These are phyloP conservation scores for Coprinopsis strossmayeri DNA, from an alignment of 768 basidiomycete species.

Conservation along the genomic window DNA sequence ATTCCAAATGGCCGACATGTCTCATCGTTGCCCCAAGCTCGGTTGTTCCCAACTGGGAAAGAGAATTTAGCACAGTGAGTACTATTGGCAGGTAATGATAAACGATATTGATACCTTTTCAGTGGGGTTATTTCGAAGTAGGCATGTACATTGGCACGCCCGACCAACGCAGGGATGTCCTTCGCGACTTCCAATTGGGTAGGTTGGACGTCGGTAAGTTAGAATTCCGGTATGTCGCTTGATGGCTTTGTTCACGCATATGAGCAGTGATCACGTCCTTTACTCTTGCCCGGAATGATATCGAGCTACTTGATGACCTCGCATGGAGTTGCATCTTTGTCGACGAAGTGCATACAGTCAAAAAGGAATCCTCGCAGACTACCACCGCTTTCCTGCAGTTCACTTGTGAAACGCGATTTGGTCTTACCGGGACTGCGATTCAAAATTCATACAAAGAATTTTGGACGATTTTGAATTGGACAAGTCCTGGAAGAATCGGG, in stretches of 20 bases:
- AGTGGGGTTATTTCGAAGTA: conserved; percentile 97
- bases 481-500: conserved; percentile 76
- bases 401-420: conserved; percentile 63
- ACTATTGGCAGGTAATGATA: neutral
- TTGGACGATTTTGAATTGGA: conserved; percentile 91
- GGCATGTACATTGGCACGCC: conserved; percentile 56
- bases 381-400: conserved; percentile 70
- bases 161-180: conserved; percentile 46
- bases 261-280: conserved; percentile 72
- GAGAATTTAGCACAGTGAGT: conserved; percentile 77
- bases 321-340: conserved; percentile 71
- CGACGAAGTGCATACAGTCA: conserved; percentile 89
- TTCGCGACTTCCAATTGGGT: conserved; percentile 74
- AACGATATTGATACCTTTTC: conserved; percentile 1
- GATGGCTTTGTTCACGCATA: neutral
- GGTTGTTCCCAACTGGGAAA: conserved; percentile 82
- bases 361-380: conserved; percentile 65
- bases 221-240: neutral
- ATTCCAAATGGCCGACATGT: conserved; percentile 78
- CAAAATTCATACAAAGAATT: conserved; percentile 90
- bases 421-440: conserved; percentile 72
- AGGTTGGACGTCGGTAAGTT: conserved; percentile 76
- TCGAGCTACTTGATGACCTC: conserved; percentile 60
- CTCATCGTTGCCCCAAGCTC: conserved; percentile 84
- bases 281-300: conserved; percentile 66